Base-by-base conservation (phyloP, 352 stramenopile genomes). In the Phytophthora megakarya region DNA sequence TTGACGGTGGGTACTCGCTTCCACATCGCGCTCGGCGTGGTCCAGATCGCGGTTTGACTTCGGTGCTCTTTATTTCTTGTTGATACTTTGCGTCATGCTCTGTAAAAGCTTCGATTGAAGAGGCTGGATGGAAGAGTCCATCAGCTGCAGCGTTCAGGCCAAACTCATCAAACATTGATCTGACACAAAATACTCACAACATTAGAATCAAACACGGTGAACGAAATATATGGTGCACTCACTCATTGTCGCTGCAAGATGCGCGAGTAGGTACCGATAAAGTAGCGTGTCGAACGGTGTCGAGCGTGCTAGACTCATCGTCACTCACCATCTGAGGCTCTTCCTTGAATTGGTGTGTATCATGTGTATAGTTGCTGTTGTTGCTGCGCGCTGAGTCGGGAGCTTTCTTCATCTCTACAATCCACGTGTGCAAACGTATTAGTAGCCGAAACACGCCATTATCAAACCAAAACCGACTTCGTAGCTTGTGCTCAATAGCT, bases 61-160 rank as follows among this genome's bases (percentile, higher is more conserved):
- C 43, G 11, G 32, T 13, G 4, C 45, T 25, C 19, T 65, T 46
- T 16, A 62, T 58, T 48, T 61, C 58, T 16, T 70, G 48, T 18
- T 39, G 58, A 56, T 88, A 92, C 59, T 88, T 88, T n/a, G 76
- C 76, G 53, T 92, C 83, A 55, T 92, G 80, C 57, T 92, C 84
- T 9, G 83, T 76, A 47, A 94, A 94, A 11, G 86, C 86, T 37
- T 89, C 79, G 19, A 94, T 86, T 16, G 77, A 70, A 3, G 83
- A 92, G 7, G 81, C 86, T 6, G 86, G 86, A 45, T 94, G 86
- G 48, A 92, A 94, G 6, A 92, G 64, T 0, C 86, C 85, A 11
- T 90, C 86, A 8, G 81, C 83, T 7, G 83, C 83, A 13, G 83
- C 83, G 22, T 92, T 73, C 9, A 86, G 44, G 28, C 75, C 62